Conservation (phyloP, 495 filamentous ascomycete genomes). For the Xylaria curta region DNA sequence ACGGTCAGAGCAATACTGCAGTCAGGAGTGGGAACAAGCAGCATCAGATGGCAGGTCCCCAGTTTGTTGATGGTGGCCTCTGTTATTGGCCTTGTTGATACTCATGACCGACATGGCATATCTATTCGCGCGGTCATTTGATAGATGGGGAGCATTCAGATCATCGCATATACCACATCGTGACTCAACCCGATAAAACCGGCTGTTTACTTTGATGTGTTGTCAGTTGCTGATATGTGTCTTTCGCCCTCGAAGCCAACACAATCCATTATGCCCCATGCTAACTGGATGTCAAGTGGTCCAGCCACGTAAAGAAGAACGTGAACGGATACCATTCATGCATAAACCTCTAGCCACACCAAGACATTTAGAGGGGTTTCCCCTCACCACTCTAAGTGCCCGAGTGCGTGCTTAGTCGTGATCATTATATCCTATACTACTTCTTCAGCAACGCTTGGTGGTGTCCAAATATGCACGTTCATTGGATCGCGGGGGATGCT, state of each 20-base stretch:
- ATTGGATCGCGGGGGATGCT: slow-evolving; percentile 17
- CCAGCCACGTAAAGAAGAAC: slow-evolving; percentile 7
- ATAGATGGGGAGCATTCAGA: background rate
- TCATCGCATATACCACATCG: slow-evolving; percentile 17
- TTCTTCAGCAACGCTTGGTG: slow-evolving; percentile 15
- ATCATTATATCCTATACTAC: background rate
- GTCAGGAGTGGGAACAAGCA: background rate
- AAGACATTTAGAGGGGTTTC: slow-evolving; percentile 1
- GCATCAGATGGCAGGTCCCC: slow-evolving; percentile 13
- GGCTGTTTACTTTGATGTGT: slow-evolving; percentile 23
- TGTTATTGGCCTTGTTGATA: slow-evolving; percentile 23
- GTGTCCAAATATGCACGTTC: slow-evolving; percentile 7
- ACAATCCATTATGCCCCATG: background rate
- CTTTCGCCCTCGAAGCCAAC: slow-evolving; percentile 9
- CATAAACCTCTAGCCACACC: slow-evolving; percentile 12
- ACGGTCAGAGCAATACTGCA: slow-evolving; percentile 2
- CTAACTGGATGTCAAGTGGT: slow-evolving; percentile 9
- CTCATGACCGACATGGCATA: slow-evolving; percentile 24
- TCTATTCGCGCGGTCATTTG: slow-evolving; percentile 21
- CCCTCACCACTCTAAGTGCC: background rate
- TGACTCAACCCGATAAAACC: slow-evolving; percentile 11
- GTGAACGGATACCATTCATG: slow-evolving; percentile 6
- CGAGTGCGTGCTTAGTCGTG: background rate
- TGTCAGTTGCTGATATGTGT: slow-evolving; percentile 17
- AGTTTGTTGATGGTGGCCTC: background rate